phyloP scores from a whole-genome alignment of 805 yeast genomes.

The Geotrichum ghanense region DNA sequence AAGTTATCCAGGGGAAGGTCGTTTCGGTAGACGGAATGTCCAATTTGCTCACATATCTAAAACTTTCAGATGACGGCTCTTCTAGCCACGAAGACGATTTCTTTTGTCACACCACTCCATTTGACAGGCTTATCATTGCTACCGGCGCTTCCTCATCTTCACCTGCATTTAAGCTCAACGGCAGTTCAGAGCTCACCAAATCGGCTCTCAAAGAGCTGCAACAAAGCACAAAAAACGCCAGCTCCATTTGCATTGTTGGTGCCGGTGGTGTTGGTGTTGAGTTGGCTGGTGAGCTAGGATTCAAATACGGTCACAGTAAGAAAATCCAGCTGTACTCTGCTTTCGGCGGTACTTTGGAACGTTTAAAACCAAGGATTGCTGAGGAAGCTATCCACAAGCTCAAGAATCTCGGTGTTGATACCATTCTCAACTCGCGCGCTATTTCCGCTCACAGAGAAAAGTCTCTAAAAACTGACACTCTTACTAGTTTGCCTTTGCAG shows the following conservation, averaged over 20 bases:
- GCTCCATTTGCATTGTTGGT: conserved; percentile 36
- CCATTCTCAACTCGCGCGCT: conserved; percentile 8
- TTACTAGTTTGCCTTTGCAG: background rate
- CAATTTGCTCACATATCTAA: background rate
- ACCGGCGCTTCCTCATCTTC: conserved; percentile 11
- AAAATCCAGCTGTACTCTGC: conserved; percentile 22
- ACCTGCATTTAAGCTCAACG: conserved; percentile 10
- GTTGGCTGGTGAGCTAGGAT: conserved; percentile 37
- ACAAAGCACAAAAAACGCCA: conserved; percentile 25
- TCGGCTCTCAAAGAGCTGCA: conserved; percentile 4
- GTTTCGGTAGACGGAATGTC: conserved; percentile 7
- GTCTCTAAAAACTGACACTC: background rate
- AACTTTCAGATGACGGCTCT: conserved; percentile 3
- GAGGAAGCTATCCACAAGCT: conserved; percentile 11
- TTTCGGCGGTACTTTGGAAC: conserved; percentile 9
- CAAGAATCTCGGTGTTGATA: conserved; percentile 12
- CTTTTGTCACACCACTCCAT: conserved; percentile 2
- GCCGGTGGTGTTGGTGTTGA: conserved; percentile 46
- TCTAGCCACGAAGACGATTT: conserved; percentile 1
- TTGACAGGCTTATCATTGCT: conserved; percentile 13
- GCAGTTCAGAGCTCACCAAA: conserved; percentile 5
- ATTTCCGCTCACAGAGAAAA: conserved; percentile 3
- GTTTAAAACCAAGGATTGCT: conserved; percentile 8
- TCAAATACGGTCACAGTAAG: conserved; percentile 26
- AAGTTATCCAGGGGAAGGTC: conserved; percentile 11